Base-by-base conservation (phyloP, 805 yeast genomes). In the Candida taoyuanica region DNA sequence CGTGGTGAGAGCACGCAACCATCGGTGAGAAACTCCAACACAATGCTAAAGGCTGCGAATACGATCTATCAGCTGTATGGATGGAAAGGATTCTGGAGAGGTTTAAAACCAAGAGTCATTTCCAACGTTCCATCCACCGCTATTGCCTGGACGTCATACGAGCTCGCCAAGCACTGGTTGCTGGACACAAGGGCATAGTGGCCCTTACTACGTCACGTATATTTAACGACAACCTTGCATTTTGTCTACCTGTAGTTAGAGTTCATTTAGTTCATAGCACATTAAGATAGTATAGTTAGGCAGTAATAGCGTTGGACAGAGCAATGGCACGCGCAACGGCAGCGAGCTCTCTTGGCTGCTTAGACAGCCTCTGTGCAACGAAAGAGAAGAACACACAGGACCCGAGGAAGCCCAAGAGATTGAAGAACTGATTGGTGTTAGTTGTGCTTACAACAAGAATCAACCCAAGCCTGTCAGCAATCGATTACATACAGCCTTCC, bases 81-180 rank as follows among this genome's bases (percentile, higher is more conserved):
- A 6, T 54, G 69, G 47, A 47, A 51, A 15, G 93, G 95, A 0
- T 93, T 93, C 59, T 58, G 73, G 53, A 73, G 95, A 50, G 98
- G 98, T 15, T 69, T 87, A 54, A 78, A 81, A 55, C 97, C 98
- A 32, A 78, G 98, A 62, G 79, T 93, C 39, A 79, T 91, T 23
- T 84, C 93, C 49, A 88, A 88, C 61, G 88, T 91, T 59, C 98
- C 98, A 17, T 80, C 94, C 32, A 91, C 98, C 7, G 98, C 98
- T 16, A 88, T 91, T 45, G 81, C 95, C 48, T 91, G 98, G 98
- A 91, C 98, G 2, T 86, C 95, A 19, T 91, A 91, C 62, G 98
- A 91, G 61, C 85, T 89, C 91, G 97, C 96, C 31, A 91, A 91
- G 41, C 67, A 65, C 44, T 60, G 64, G 48, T 45, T 67, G 26